These are phyloP conservation scores for Erodium maritimum DNA, from an alignment of 345 rosid species.

Conservation along the genomic window DNA sequence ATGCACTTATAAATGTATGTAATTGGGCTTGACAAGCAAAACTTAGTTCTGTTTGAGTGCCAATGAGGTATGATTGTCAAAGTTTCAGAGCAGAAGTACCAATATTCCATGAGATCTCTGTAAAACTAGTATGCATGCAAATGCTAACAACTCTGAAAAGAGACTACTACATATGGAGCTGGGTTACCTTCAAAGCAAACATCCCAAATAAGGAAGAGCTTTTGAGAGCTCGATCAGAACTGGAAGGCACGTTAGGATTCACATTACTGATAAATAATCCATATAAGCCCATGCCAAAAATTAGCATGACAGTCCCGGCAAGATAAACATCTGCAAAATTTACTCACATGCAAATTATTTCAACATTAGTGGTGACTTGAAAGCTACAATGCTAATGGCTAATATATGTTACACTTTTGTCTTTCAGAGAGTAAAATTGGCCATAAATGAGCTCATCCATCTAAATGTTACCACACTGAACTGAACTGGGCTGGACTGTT, in stretches of 20 bases:
- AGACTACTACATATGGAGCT: background rate
- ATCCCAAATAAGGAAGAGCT: constrained; percentile 89
- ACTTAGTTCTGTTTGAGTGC: no score
- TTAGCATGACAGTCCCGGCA: constrained; percentile 90
- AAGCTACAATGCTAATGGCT: background rate
- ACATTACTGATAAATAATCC: constrained; percentile 76
- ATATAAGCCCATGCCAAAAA: constrained; percentile 87
- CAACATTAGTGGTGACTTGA: background rate
- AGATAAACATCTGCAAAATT: constrained; percentile 87
- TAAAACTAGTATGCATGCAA: background rate
- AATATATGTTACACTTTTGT: background rate
- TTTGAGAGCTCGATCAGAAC: constrained; percentile 61
- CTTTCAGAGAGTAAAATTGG: background rate
- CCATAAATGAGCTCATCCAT: no score
- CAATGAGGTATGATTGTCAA: no score
- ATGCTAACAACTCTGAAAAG: background rate
- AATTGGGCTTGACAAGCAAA: no score
- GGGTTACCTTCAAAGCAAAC: constrained; percentile 69
- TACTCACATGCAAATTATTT: background rate
- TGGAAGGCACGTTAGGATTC: constrained; percentile 29
- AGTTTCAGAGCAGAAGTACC: no score
- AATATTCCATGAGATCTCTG: no score
- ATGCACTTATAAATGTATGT: no score
- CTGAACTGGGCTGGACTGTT: no score
- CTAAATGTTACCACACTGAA: no score